Percentiles rank a stretch among this genome's conserved stretches.
These are phyloP conservation scores for Aspergillus coremiiformis DNA, from an alignment of 495 filamentous ascomycete species.

Conservation along the genomic window DNA sequence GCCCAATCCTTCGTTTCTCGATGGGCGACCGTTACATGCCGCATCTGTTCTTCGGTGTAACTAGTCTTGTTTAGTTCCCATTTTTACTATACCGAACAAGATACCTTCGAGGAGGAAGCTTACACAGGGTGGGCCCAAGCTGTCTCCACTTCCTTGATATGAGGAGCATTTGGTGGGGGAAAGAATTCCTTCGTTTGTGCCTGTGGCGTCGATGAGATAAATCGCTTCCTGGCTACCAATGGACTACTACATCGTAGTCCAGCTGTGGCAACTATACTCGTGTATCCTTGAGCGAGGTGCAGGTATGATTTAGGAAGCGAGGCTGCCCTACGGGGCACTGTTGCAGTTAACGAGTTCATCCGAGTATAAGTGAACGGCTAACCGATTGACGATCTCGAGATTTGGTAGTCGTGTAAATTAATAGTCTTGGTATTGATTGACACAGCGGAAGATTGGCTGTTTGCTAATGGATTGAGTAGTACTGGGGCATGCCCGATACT, in stretches of 20 bases:
- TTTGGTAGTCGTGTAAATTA: not conserved
- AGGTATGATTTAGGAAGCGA: slow-evolving; percentile 22
- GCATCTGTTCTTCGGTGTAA: slow-evolving; percentile 60
- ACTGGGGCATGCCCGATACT: too few species aligned
- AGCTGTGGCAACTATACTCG: slow-evolving; percentile 13
- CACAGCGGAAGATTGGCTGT: not conserved
- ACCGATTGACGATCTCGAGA: not conserved
- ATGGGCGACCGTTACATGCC: slow-evolving; percentile 54
- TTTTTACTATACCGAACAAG: not conserved
- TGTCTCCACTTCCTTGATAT: slow-evolving; percentile 30
- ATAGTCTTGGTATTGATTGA: not conserved
- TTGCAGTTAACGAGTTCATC: slow-evolving; percentile 24
- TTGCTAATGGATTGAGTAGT: too few species aligned
- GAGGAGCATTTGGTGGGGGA: slow-evolving; percentile 27
- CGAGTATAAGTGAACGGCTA: not conserved
- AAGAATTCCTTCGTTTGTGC: slow-evolving; percentile 35
- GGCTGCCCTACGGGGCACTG: slow-evolving; percentile 29
- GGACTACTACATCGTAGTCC: slow-evolving; percentile 16
- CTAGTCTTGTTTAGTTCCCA: slow-evolving; percentile 23
- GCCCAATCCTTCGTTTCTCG: slow-evolving; percentile 59
- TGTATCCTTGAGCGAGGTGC: slow-evolving; percentile 23
- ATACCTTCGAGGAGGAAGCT: slow-evolving; percentile 2
- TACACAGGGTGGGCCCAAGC: slow-evolving; percentile 42
- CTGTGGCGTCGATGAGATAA: slow-evolving; percentile 32
- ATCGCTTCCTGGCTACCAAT: slow-evolving; percentile 20